Base-by-base conservation (phyloP, 805 yeast species). In the Teunomyces stri region DNA sequence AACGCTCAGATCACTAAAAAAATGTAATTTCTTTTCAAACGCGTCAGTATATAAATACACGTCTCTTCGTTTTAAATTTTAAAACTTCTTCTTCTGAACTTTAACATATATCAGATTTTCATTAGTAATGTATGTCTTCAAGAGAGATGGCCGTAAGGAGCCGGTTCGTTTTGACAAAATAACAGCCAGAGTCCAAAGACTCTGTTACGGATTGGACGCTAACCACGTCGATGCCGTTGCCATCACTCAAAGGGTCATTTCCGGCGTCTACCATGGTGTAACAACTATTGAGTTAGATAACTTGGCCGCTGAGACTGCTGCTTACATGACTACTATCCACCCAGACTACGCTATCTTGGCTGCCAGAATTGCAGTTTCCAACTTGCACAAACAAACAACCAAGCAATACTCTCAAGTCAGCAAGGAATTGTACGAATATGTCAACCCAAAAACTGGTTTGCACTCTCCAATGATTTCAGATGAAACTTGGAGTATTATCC, bases 261-360 rank as follows among this genome's bases (percentile, higher is more conserved):
- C 94, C 11, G 99, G 99, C 66, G 97, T 94, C 47, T 94, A 92
- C 68, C 95, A 89, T 62, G 98, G 98, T 61, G 99, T 94, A 45
- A 90, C 92, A 61, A 94, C 98, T 46, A 80, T 86, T 51, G 97
- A 94, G 52, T 68, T 72, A 52, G 78, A 72, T 54, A 72, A 72
- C 58, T 70, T 72, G 56, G 91, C 98, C 42, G 97, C 98, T 38
- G 99, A 94, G 70, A 90, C 97, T 31, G 96, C 97, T 48, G 98
- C 98, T 37, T 87, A 86, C 64, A 89, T 94, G 97, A 90, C 97
- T 49, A 92, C 98, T 10, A 81, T 88, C 52, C 98, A 92, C 68
- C 98, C 98, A n/a, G 98, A 94, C 71, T 91, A 92, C 60, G 97
- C 97, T 22, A 82, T 84, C 37, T 77, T 90, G 58, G 97, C 97